These are phyloP conservation scores for Diospyros kaki DNA, from an alignment of 148 eudicot genomes.

Conservation along the genomic window DNA sequence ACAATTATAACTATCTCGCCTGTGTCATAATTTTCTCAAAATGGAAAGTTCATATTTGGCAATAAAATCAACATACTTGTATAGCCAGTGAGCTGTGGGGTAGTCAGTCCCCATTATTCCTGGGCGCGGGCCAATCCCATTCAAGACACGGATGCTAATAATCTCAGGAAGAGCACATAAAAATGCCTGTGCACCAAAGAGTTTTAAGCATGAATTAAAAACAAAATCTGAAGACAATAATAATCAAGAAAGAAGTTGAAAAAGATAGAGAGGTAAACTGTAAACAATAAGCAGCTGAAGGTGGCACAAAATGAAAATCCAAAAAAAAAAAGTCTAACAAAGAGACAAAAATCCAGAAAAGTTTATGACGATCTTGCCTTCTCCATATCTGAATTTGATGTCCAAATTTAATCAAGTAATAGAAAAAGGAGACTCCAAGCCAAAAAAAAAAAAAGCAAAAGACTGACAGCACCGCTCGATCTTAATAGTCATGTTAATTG, in stretches of 20 bases:
- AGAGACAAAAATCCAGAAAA: not conserved
- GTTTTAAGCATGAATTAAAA: not conserved
- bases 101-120: slow-evolving; percentile 78
- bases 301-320: not conserved
- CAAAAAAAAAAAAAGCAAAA: no score
- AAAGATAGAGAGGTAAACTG: not conserved
- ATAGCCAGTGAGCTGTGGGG: slow-evolving; percentile 67
- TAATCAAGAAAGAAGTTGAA: not conserved
- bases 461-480: no score
- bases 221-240: not conserved
- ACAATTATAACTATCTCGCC: not conserved
- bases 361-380: not conserved
- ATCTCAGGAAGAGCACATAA: slow-evolving; percentile 70
- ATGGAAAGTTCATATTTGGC: not conserved
- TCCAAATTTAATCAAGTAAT: not conserved
- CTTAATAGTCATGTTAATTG: no score
- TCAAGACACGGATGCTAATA: slow-evolving; percentile 55
- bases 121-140: slow-evolving; percentile 59
- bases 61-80: slow-evolving; percentile 43
- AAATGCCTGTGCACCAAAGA: slow-evolving; percentile 29
- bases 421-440: not conserved
- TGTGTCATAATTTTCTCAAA: not conserved
- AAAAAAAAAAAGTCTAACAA: no score
- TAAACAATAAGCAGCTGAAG: not conserved
- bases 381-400: not conserved